Evolutionary conservation across 2,329 filamentous ascomycete genomes (phyloP).

Genomic region (Colletotrichum siamense): DNA sequence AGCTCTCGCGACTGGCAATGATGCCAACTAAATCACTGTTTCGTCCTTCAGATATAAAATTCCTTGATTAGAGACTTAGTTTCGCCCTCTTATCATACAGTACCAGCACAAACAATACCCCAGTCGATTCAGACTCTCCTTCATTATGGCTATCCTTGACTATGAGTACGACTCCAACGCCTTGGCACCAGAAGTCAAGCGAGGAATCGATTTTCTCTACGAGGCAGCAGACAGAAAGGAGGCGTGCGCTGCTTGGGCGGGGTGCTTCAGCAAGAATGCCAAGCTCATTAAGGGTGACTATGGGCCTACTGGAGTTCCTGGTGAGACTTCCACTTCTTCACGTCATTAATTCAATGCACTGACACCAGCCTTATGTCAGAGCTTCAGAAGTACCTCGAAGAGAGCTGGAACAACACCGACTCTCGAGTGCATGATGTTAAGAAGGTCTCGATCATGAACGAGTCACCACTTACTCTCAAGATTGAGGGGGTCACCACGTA

Average conservation of each 20-base stretch:
- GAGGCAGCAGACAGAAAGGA: background rate
- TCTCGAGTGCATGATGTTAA: background rate
- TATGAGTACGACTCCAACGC: background rate
- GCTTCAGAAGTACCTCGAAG: background rate
- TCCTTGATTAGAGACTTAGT: background rate
- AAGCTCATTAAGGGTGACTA: background rate
- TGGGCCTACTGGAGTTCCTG: background rate
- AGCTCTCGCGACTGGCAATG: background rate
- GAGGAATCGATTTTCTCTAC: background rate
- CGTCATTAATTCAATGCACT: background rate
- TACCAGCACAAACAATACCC: background rate
- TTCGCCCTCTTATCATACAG: background rate
- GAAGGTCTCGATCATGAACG: background rate
- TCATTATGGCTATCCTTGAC: background rate
- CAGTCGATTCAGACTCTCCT: background rate
- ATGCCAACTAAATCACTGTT: background rate
- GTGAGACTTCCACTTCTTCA: background rate
- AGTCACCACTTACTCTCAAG: background rate
- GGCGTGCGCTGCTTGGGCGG: background rate
- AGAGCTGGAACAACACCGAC: background rate
- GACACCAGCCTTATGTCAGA: background rate
- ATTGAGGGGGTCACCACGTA: background rate
- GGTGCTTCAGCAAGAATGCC: background rate
- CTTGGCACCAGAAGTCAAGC: background rate
- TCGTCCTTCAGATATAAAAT: background rate